Evolutionary conservation across 2,329 filamentous ascomycete species (phyloP).

Genomic region (Cladosporium sp.): DNA sequence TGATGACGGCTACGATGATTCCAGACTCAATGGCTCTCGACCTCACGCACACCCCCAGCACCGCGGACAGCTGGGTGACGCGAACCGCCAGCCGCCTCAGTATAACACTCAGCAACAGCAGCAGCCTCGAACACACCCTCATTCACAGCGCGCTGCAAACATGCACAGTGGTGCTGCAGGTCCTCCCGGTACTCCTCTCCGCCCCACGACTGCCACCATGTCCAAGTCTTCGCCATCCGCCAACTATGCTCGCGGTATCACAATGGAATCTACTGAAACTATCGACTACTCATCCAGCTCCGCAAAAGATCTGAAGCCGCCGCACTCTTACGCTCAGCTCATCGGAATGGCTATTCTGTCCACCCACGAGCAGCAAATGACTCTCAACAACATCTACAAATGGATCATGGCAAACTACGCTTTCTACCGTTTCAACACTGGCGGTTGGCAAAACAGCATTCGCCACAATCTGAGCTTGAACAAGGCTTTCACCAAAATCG

Average conservation of each 20-base stretch:
- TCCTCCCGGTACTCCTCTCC: conserved; percentile 33
- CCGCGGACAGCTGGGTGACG: conserved; percentile 7
- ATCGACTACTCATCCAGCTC: conserved; percentile 77
- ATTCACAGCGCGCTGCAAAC: conserved; percentile 28
- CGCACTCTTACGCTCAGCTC: conserved; percentile 93
- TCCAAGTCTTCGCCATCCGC: conserved; percentile 43
- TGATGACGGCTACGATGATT: conserved; percentile 34
- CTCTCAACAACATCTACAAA: conserved; percentile 85
- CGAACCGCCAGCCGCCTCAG: conserved; percentile 12
- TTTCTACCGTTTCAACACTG: conserved; percentile 81
- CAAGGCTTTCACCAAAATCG: conserved; percentile 90
- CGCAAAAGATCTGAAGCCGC: conserved; percentile 87
- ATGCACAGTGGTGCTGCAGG: conserved; percentile 12
- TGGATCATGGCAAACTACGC: conserved; percentile 89
- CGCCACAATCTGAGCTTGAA: conserved; percentile 93
- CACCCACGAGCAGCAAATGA: conserved; percentile 80
- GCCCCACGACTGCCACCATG: conserved; percentile 22
- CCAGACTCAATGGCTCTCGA: conserved; percentile 9
- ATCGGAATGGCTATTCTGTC: conserved; percentile 94
- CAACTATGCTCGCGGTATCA: conserved; percentile 45
- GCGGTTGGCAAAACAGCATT: conserved; percentile 98
- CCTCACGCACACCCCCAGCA: conserved; percentile 16
- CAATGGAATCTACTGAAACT: conserved; percentile 50
- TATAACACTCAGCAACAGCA: conserved; percentile 22
- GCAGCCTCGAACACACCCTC: conserved; percentile 30